Conservation (phyloP, 2,329 filamentous ascomycete species). For the Verticillium zaregamsianum region DNA sequence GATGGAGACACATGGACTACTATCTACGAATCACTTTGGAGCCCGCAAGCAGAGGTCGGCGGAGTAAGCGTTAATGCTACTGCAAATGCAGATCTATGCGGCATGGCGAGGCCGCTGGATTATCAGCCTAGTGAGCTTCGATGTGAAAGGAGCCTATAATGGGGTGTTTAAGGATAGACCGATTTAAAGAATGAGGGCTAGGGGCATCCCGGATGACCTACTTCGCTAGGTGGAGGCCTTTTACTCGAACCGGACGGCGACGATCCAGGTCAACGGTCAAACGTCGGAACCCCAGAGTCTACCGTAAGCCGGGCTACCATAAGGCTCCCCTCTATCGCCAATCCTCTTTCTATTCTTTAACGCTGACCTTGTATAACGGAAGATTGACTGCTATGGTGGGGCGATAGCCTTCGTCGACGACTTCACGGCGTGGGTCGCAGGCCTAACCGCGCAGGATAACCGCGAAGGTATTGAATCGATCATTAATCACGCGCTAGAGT, state of each 20-base stretch:
- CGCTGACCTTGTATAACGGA: constrained; percentile 18
- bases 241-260: constrained; percentile 18
- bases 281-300: constrained; percentile 10
- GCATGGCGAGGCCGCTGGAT: constrained; percentile 13
- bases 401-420: constrained; percentile 14
- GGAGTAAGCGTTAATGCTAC: constrained; percentile 3
- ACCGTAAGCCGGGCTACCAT: constrained; percentile 19
- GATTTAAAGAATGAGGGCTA: constrained; percentile 13
- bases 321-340: constrained; percentile 29
- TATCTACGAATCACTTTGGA: constrained; percentile 5
- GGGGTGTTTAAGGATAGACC: constrained; percentile 28
- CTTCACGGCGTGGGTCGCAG: neutral
- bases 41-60: constrained; percentile 5
- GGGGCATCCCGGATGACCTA: constrained; percentile 15
- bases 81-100: constrained; percentile 2
- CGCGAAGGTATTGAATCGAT: constrained; percentile 16
- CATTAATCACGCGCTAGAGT: constrained; percentile 15
- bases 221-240: constrained; percentile 16
- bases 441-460: constrained; percentile 4
- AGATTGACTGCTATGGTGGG: constrained; percentile 20
- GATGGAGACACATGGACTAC: neutral
- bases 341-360: constrained; percentile 29
- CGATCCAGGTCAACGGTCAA: constrained; percentile 17
- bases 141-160: constrained; percentile 37
- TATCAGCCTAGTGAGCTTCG: constrained; percentile 30